Evolutionary conservation across 495 filamentous ascomycete genomes (phyloP).

Genomic region (Neurospora intermedia): DNA sequence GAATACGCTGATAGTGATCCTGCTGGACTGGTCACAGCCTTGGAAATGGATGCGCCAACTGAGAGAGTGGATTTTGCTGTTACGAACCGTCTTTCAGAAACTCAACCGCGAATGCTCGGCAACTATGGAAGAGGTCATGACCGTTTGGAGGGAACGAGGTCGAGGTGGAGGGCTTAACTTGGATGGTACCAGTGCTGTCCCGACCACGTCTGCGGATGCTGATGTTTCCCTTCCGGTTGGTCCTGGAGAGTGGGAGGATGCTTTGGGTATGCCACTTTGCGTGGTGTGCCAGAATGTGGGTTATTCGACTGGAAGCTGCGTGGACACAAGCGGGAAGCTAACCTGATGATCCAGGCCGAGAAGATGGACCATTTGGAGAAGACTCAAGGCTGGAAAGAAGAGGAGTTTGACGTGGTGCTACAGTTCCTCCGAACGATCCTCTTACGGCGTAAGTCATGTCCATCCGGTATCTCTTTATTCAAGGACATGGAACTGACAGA

Average conservation of each 20-base stretch:
- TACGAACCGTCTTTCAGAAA: conserved; percentile 62
- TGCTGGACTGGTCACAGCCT: conserved; percentile 86
- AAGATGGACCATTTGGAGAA: conserved; percentile 81
- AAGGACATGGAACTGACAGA: conserved; percentile 6
- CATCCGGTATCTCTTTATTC: not conserved
- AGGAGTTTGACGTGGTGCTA: conserved; percentile 83
- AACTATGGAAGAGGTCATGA: conserved; percentile 76
- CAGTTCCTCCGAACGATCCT: conserved; percentile 82
- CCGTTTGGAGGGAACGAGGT: conserved; percentile 46
- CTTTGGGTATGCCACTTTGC: conserved; percentile 76
- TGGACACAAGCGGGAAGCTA: conserved; percentile 7
- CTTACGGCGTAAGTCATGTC: conserved; percentile 56
- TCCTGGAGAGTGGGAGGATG: conserved; percentile 90
- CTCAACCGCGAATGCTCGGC: conserved; percentile 68
- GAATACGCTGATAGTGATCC: conserved; percentile 75
- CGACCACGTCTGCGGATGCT: conserved; percentile 31
- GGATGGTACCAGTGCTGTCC: conserved; percentile 32
- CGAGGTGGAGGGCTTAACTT: conserved; percentile 41
- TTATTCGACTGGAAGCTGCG: not conserved
- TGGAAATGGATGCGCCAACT: conserved; percentile 87
- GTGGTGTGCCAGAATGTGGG: conserved; percentile 88
- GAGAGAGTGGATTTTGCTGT: conserved; percentile 73
- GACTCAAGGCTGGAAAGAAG: conserved; percentile 83
- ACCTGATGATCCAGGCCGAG: conserved; percentile 51
- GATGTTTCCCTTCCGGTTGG: conserved; percentile 70